These are phyloP conservation scores for Raffaelea albimanens DNA, from an alignment of 2,329 filamentous ascomycete genomes.

Conservation along the genomic window DNA sequence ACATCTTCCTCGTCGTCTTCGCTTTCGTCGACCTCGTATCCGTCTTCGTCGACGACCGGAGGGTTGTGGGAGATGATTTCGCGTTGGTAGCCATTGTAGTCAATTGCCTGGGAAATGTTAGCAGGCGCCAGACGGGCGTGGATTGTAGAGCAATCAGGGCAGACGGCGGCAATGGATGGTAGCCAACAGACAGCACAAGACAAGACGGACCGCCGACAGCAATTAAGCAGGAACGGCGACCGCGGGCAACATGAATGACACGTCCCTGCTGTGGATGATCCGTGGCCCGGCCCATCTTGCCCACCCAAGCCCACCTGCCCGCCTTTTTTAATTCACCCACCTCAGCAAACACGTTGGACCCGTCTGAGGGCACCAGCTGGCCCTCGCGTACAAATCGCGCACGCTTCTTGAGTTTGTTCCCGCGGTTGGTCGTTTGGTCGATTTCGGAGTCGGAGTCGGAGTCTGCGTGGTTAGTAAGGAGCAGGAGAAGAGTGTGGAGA, in stretches of 20 bases:
- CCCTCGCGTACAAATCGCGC: constrained; percentile 63
- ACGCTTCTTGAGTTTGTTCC: constrained; percentile 69
- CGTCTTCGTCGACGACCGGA: constrained; percentile 64
- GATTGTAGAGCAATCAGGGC: no score
- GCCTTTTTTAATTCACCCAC: constrained; percentile 28
- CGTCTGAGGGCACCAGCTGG: constrained; percentile 56
- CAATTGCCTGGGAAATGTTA: constrained; percentile 63
- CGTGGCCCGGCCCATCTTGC: no score
- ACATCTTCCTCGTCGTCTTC: constrained; percentile 57
- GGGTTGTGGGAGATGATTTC: constrained; percentile 68
- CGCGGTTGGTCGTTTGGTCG: constrained; percentile 61
- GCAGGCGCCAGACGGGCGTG: no score
- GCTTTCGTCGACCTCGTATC: constrained; percentile 66
- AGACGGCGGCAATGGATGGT: neutral
- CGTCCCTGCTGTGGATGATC: no score
- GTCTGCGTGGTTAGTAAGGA: constrained; percentile 37
- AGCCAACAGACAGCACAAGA: neutral
- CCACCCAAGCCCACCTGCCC: no score
- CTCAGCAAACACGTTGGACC: constrained; percentile 62
- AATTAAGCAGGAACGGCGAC: no score
- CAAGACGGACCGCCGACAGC: no score
- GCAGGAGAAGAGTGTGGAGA: no score
- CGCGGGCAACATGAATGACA: no score
- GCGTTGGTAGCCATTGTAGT: constrained; percentile 64
- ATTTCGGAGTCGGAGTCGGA: constrained; percentile 71